Evolutionary conservation across 352 stramenopile genomes (phyloP), one percentile per base, ranked within the genome.

Genomic region (Phytophthora foliorum): DNA sequence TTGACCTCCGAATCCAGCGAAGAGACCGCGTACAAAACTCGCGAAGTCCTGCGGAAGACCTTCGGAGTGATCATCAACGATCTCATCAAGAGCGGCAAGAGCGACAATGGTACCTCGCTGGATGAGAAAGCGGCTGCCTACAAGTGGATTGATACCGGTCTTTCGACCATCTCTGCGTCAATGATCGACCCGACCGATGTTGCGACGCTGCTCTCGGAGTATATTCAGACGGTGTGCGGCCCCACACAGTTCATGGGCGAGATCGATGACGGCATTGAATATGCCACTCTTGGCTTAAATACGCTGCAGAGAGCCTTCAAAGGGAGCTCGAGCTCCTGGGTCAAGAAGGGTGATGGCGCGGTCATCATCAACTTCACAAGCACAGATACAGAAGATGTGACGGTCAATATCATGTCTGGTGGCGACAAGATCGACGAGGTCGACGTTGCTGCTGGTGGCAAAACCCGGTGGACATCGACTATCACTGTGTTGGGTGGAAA

Each of bases 201-300:
- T 8, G 4, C 29, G 29, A 34, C 29, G 29, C 29, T 34, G 4
- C 4, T 76, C 1, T 77, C 80, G 19, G 78, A 86, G 70, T 88
- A 80, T 42, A 57, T 86, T 6, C 75, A 88, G 62, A 80, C 77
- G 10, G 77, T 88, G 24, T 88, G 80, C n/a, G n/a, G n/a, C n/a
- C n/a, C n/a, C n/a, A n/a, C n/a, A n/a, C n/a, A n/a, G n/a, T n/a
- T n/a, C n/a, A n/a, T n/a, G n/a, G n/a, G n/a, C n/a, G n/a, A n/a
- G n/a, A n/a, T 88, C 45, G 80, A 88, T 21, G 75, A 81, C 21
- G 80, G 80, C 7, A 49, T 27, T 0, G 53, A 78, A 1, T 54
- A 66, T 0, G 48, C 72, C 6, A 79, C 80, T 0, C 46, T 89
- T 1, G 80, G 77, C 0, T 52, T 89, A 21, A 69, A 61, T 7